Evolutionary conservation across 768 basidiomycete genomes (phyloP).

Genomic region (Lactarius vividus): DNA sequence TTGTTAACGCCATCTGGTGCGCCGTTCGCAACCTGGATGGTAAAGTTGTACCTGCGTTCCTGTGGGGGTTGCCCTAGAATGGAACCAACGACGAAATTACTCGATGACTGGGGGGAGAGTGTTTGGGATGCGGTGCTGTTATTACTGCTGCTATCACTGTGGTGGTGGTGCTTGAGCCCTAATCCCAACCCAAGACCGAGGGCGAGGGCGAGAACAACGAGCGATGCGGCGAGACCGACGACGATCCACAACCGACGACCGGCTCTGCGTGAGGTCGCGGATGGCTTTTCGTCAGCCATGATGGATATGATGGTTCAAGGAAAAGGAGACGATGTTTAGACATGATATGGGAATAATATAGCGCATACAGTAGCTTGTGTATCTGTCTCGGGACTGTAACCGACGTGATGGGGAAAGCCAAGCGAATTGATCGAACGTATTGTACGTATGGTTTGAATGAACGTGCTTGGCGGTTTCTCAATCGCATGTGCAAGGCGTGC

Average conservation of each 20-base stretch:
- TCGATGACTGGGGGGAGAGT: background rate
- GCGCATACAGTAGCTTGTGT: too few relatives aligned
- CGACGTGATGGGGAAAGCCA: too few relatives aligned
- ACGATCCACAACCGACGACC: background rate
- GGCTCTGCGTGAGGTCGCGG: background rate
- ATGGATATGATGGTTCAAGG: background rate
- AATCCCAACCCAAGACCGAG: constrained; percentile 33
- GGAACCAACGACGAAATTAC: constrained; percentile 25
- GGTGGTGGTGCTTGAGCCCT: constrained; percentile 18
- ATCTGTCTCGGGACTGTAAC: too few relatives aligned
- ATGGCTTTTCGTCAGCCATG: background rate
- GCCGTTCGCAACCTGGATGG: constrained; percentile 38
- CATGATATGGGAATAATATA: too few relatives aligned
- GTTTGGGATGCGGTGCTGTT: background rate
- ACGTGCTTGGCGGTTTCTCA: background rate
- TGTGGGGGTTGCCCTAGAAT: constrained; percentile 32
- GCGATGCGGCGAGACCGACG: background rate
- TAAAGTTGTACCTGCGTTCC: constrained; percentile 45
- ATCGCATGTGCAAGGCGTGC: background rate
- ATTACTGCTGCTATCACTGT: background rate
- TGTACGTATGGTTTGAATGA: background rate
- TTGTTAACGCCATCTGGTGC: constrained; percentile 44
- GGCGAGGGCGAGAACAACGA: constrained; percentile 25
- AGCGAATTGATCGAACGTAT: background rate
- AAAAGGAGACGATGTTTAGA: background rate